Percentiles rank a stretch among this genome's conserved stretches.
Conservation (phyloP, 2,329 filamentous ascomycete genomes). For the Stagonosporopsis rhizophila region DNA sequence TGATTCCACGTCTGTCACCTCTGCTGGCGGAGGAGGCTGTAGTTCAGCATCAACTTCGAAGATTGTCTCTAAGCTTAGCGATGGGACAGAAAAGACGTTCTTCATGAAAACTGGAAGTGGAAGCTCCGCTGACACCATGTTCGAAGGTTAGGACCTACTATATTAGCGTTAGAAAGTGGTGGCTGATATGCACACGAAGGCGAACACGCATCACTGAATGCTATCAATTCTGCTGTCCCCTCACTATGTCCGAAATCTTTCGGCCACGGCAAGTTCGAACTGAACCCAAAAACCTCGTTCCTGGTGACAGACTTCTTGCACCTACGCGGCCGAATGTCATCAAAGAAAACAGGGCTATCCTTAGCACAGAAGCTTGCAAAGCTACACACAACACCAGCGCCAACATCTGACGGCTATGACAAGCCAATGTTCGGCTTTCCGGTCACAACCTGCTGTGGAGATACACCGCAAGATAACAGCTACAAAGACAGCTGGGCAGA, state of each 20-base stretch:
- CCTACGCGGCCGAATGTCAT: slow-evolving; percentile 43
- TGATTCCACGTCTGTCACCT: slow-evolving; percentile 61
- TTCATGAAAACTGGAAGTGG: slow-evolving; percentile 77
- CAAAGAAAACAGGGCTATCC: slow-evolving; percentile 49
- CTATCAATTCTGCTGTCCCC: slow-evolving; percentile 75
- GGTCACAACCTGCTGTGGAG: slow-evolving; percentile 83
- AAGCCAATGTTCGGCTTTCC: slow-evolving; percentile 81
- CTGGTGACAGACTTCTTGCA: slow-evolving; percentile 82
- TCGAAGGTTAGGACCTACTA: slow-evolving; percentile 59
- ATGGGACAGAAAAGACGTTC: slow-evolving; percentile 63
- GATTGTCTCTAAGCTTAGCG: slow-evolving; percentile 54
- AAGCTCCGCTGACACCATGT: slow-evolving; percentile 70
- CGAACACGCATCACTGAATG: slow-evolving; percentile 83
- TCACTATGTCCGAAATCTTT: slow-evolving; percentile 77
- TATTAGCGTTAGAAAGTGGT: not conserved
- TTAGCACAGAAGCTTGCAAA: slow-evolving; percentile 79
- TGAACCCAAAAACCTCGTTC: slow-evolving; percentile 58
- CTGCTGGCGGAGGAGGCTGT: slow-evolving; percentile 72
- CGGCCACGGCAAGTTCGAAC: slow-evolving; percentile 69
- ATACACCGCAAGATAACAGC: slow-evolving; percentile 80
- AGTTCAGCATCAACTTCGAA: slow-evolving; percentile 70
- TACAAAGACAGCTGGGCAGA: slow-evolving; percentile 79
- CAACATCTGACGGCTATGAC: slow-evolving; percentile 65
- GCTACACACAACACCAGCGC: slow-evolving; percentile 78
- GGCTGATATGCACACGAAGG: slow-evolving; percentile 56